These are phyloP conservation scores for Chlorella sp. DNA, from an alignment of 139 green algal genomes.

Conservation along the genomic window DNA sequence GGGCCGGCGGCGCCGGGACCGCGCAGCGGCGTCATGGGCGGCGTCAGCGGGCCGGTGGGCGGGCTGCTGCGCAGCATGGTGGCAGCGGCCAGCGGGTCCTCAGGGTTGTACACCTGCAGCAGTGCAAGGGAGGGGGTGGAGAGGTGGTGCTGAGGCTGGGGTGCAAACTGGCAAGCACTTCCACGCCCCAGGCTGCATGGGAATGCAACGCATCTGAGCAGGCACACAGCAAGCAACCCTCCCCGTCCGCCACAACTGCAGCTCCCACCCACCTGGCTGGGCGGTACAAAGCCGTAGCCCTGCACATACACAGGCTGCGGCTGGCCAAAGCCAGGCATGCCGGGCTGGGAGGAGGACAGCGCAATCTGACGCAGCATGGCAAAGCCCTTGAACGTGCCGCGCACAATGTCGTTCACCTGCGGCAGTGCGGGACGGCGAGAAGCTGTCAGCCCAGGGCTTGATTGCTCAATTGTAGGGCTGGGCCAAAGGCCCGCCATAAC, in stretches of 20 bases:
- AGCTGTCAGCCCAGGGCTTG: too few species aligned
- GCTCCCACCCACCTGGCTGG: conserved; percentile 45
- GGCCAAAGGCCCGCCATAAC: too few species aligned
- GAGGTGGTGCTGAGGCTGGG: too few species aligned
- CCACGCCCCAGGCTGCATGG: too few species aligned
- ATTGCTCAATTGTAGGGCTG: too few species aligned
- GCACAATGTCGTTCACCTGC: conserved; percentile 61
- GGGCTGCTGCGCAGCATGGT: conserved; percentile 38
- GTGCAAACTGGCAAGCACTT: too few species aligned
- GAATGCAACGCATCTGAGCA: too few species aligned
- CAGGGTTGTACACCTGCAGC: conserved; percentile 41
- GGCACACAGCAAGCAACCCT: too few species aligned
- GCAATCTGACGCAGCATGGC: conserved; percentile 67
- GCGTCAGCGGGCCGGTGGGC: conserved; percentile 41
- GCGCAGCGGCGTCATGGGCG: conserved; percentile 47
- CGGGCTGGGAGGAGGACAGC: conserved; percentile 19
- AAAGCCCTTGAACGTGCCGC: conserved; percentile 74
- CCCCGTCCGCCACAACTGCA: not conserved
- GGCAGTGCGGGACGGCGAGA: too few species aligned
- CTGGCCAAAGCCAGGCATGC: conserved; percentile 27
- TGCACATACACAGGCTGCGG: conserved; percentile 53
- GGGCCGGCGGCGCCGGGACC: not conserved
- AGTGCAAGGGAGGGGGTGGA: too few species aligned
- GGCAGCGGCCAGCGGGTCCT: conserved; percentile 29
- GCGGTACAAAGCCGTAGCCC: conserved; percentile 70